phyloP scores from a whole-genome alignment of 2,329 filamentous ascomycete species.

The Capronia epimyces region DNA sequence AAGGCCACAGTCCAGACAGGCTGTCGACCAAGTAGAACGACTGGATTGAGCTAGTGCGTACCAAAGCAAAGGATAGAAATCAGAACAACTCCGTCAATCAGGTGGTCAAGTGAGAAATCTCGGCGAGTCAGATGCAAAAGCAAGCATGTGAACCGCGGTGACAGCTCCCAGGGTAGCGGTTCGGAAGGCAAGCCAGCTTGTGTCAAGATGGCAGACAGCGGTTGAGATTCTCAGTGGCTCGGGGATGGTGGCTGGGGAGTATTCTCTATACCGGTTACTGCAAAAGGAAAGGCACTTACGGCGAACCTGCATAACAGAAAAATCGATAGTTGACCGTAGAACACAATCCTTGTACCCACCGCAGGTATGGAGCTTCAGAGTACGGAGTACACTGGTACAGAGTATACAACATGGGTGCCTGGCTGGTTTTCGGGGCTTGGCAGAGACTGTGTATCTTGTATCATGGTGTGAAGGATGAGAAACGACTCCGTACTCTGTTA shows the following conservation, averaged over 20 bases:
- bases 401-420: background rate
- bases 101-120: no score
- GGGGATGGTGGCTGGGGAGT: background rate
- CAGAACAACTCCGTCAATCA: no score
- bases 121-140: no score
- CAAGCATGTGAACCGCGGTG: no score
- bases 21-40: no score
- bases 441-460: background rate
- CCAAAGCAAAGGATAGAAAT: background rate
- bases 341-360: background rate
- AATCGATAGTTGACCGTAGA: constrained; percentile 1
- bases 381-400: no score
- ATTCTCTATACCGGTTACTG: background rate
- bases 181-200: no score
- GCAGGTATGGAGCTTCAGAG: background rate
- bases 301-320: background rate
- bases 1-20: no score
- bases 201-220: background rate
- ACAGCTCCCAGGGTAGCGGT: no score
- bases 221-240: background rate
- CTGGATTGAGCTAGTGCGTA: background rate
- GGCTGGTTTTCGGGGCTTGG: background rate
- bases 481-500: background rate
- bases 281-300: background rate
- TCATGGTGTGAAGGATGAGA: background rate